Conservation (phyloP, 768 basidiomycete genomes). For the Lactarius deliciosus region DNA sequence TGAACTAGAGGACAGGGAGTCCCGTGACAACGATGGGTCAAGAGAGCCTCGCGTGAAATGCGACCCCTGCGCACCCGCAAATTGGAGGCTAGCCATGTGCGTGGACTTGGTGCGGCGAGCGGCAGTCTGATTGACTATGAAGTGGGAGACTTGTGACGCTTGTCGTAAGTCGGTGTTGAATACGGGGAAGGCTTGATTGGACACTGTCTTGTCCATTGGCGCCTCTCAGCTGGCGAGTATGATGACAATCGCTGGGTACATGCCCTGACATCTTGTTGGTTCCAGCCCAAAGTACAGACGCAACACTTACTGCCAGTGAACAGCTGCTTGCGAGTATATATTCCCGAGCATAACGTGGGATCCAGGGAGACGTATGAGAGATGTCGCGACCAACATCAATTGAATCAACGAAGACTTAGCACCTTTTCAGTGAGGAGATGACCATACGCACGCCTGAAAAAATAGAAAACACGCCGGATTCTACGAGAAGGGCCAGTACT, state of each 20-base stretch:
- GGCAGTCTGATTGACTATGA: too few relatives aligned
- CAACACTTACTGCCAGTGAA: neutral
- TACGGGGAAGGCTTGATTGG: neutral
- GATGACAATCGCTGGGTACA: neutral
- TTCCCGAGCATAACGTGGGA: neutral
- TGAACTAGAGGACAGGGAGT: neutral
- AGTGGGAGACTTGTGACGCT: neutral
- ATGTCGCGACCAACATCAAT: neutral
- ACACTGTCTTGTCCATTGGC: neutral
- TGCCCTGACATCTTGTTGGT: neutral
- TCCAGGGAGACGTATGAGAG: neutral
- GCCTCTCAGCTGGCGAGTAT: neutral
- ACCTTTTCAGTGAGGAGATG: too few relatives aligned
- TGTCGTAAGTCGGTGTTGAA: neutral
- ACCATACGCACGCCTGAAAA: slow-evolving; percentile 2
- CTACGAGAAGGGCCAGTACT: neutral
- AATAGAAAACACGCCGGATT: neutral
- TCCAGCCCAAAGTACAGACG: too few relatives aligned
- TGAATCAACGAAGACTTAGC: neutral
- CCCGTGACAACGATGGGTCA: neutral
- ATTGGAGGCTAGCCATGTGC: neutral
- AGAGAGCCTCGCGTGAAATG: neutral
- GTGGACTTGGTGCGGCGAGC: neutral
- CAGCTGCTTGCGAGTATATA: neutral
- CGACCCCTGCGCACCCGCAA: neutral